Conservation (phyloP, 352 stramenopile genomes). For the Phytopythium ostracodes region DNA sequence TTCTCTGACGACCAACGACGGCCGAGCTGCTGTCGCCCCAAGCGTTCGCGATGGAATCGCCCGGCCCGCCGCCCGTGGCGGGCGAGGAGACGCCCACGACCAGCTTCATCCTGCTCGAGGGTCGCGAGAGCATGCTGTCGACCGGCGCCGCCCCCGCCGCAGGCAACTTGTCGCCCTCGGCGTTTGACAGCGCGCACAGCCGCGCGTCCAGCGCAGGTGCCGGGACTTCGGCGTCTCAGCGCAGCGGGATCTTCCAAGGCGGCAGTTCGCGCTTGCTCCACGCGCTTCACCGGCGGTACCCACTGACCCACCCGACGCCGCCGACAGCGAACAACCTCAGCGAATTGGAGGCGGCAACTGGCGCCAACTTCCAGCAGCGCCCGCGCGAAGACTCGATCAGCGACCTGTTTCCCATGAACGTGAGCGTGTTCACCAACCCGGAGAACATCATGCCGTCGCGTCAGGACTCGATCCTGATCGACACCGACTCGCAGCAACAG, state of each 20-base stretch:
- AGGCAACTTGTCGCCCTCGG: conserved; percentile 5
- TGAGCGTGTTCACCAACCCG: conserved; percentile 63
- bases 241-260: conserved; percentile 19
- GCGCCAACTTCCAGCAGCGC: conserved; percentile 1
- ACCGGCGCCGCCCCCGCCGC: not conserved
- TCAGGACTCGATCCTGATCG: conserved; percentile 75
- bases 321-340: conserved; percentile 12
- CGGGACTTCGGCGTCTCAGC: not conserved
- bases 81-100: conserved; percentile 27
- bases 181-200: not conserved
- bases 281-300: conserved; percentile 18
- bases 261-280: conserved; percentile 16
- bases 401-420: conserved; percentile 64
- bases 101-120: conserved; percentile 67
- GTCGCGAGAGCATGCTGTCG: conserved; percentile 18
- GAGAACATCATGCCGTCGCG: conserved; percentile 72
- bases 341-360: conserved; percentile 2
- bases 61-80: conserved; percentile 3
- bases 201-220: not conserved
- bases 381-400: conserved; percentile 44
- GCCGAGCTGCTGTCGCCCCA: not conserved
- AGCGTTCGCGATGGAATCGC: conserved; percentile 5
- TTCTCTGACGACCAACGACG: not conserved
- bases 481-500: conserved; percentile 55
- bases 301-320: too few relatives aligned